Base-by-base conservation (phyloP, 2,329 filamentous ascomycete species). In the Aspergillus sp. region DNA sequence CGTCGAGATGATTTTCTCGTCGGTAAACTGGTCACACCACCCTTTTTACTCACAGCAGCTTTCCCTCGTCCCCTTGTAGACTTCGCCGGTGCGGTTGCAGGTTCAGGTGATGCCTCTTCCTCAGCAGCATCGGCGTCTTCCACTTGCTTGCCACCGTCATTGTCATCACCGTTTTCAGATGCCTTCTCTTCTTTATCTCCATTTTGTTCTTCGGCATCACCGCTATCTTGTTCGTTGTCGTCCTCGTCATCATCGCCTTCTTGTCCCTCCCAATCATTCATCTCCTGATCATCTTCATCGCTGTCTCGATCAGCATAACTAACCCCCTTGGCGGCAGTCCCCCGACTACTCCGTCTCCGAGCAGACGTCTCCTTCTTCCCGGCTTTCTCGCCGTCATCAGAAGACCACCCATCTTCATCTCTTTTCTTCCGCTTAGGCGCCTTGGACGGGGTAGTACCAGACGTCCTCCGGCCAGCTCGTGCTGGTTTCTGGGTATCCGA, bases 251-350 rank as follows among this genome's bases (percentile, higher is more conserved):
- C 43, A 5, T 49, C 43, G 22, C 56, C 52, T 17, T 61, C 48
- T 13, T 59, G 53, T 50, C 66, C 51, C 30, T 69, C 59, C 59
- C 61, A 65, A 35, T 69, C 63, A 32, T 66, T 61, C 60, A 74
- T 69, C 45, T 73, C 69, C 37, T 62, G 55, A 43, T 73, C 70
- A 17, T 72, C 70, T 32, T 73, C 70, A 30, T 70, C 70, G 39
- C 68, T 74, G 49, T 70, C 68, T 17, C 64, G 67, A 47, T 76
- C 72, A 4, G 61, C 68, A 50, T 74, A 74, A 50, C 66, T 72
- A 51, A 74, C 61, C 12, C 60, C 60, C 27, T 62, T 57, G 20
- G 63, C 64, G 9, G 59, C 60, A 4, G 59, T 60, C 17, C 61
- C 66, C 45, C 68, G 64, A 48, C 57, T 67, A 53, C 65, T 76